Conservation (phyloP, 106 monocot species). For the Apostasia shenzhenica region DNA sequence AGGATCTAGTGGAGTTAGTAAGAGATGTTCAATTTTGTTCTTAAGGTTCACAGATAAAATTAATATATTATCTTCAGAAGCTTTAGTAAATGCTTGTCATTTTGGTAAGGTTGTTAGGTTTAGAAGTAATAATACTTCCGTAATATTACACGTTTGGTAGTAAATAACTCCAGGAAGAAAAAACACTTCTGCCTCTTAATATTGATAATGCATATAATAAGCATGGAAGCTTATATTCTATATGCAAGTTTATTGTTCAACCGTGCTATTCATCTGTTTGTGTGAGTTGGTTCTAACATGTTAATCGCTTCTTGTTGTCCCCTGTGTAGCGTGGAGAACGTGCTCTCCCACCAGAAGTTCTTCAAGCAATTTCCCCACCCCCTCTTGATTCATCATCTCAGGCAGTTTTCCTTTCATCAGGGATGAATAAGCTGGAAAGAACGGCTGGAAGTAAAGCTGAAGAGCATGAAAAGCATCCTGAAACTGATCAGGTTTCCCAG, state of each 20-base stretch:
- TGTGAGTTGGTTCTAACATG: neutral
- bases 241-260: neutral
- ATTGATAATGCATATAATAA: no score
- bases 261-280: neutral
- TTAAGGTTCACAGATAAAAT: no score
- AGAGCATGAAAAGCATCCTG: constrained; percentile 36
- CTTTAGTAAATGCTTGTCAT: no score
- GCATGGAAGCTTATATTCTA: no score
- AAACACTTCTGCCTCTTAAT: no score
- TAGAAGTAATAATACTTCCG: no score
- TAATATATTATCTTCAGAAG: no score
- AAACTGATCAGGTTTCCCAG: constrained; percentile 25
- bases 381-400: constrained; percentile 59
- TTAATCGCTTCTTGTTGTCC: constrained; percentile 1
- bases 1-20: no score
- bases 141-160: no score
- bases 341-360: constrained; percentile 74
- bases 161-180: no score
- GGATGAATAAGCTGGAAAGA: constrained; percentile 25
- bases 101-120: no score
- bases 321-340: constrained; percentile 73
- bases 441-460: constrained; percentile 19
- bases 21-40: no score
- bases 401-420: constrained; percentile 15
- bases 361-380: constrained; percentile 66